Percentiles rank a stretch among this genome's conserved stretches.
Evolutionary conservation across 306 rosid species (phyloP).

Genomic region (Fragaria nilgerrensis): DNA sequence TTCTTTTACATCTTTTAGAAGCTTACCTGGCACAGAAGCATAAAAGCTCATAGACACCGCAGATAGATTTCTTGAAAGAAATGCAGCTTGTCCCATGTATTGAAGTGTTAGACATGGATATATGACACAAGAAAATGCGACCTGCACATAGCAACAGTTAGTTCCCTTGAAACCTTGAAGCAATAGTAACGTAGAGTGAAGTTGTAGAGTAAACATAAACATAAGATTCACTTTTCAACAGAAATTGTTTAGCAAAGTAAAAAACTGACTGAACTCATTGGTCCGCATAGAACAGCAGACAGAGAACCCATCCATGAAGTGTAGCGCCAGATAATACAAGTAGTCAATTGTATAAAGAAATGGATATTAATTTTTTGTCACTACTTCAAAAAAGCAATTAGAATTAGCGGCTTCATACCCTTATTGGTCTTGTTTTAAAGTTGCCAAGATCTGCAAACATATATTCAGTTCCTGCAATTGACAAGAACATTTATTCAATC

Average conservation of each 20-base stretch:
- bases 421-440: conserved; percentile 55
- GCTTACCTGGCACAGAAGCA: conserved; percentile 86
- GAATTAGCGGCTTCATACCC: conserved; percentile 54
- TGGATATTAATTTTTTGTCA: not conserved
- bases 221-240: conserved; percentile 4
- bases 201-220: conserved; percentile 9
- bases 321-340: not conserved
- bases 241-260: conserved; percentile 14
- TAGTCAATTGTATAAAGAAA: not conserved
- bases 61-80: conserved; percentile 72
- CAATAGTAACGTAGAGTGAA: not conserved
- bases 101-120: conserved; percentile 82
- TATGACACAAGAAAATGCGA: conserved; percentile 55
- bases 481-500: conserved; percentile 26
- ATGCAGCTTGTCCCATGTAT: conserved; percentile 95
- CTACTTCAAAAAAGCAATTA: conserved; percentile 14
- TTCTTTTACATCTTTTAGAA: conserved; percentile 16
- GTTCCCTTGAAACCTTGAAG: not conserved
- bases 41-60: conserved; percentile 67
- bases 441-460: conserved; percentile 83
- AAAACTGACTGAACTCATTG: not conserved
- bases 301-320: not conserved
- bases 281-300: not conserved
- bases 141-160: conserved; percentile 47
- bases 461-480: conserved; percentile 71